A percentile compares a stretch with the other conserved stretches of the same genome.
Conservation (phyloP, 306 rosid species). For the Astragalus membranaceus region DNA sequence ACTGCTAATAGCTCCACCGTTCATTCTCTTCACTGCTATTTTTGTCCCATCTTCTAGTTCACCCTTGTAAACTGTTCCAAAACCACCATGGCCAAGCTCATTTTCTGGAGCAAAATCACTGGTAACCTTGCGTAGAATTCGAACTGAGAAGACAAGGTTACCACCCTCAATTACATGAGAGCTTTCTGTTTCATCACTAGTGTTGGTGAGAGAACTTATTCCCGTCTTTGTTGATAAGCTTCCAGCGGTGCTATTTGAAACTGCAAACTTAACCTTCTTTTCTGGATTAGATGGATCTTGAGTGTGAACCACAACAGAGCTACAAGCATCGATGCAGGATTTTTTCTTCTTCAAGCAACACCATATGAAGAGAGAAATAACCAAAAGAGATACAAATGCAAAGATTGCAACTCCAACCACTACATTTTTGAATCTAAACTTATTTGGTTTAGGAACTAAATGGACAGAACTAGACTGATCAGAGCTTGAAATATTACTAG, state of each 20-base stretch:
- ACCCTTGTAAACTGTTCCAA: conserved; percentile 79
- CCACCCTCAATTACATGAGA: conserved; percentile 41
- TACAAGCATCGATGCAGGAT: neutral
- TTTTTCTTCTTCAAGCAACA: conserved; percentile 43
- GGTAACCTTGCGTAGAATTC: conserved; percentile 57
- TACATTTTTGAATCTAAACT: conserved; percentile 21
- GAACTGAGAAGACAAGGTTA: conserved; percentile 47
- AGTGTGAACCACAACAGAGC: too few relatives aligned
- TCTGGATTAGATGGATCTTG: too few relatives aligned
- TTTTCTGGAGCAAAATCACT: conserved; percentile 45
- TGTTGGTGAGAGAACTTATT: conserved; percentile 33
- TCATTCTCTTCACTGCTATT: conserved; percentile 87
- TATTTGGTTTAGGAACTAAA: conserved; percentile 17
- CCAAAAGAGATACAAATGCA: conserved; percentile 20
- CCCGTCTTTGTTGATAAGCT: conserved; percentile 40
- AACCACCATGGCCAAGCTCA: conserved; percentile 75
- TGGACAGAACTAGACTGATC: conserved; percentile 2
- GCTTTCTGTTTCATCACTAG: conserved; percentile 41
- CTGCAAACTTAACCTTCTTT: conserved; percentile 42
- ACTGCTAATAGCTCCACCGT: conserved; percentile 39
- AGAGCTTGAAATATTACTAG: too few relatives aligned
- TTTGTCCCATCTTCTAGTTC: conserved; percentile 58
- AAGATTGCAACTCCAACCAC: conserved; percentile 27
- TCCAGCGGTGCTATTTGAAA: too few relatives aligned
- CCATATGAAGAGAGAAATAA: conserved; percentile 27